Base-by-base conservation (phyloP, 352 stramenopile species). In the Pythium dissimile region DNA sequence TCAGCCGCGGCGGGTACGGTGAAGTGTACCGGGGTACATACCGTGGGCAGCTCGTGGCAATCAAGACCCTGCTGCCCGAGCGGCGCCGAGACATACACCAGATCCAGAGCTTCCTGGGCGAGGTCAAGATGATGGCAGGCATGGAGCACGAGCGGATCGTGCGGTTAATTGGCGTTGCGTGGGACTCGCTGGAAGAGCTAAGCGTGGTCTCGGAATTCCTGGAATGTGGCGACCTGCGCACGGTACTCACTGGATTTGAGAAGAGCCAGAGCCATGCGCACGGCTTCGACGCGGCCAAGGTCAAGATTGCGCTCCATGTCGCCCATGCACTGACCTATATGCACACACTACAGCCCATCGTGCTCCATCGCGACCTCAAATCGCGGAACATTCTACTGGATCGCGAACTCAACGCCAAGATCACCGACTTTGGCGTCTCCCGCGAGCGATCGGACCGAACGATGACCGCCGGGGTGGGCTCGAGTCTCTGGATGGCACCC, bases 81-180 rank as follows among this genome's bases (percentile, higher is more conserved):
- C 77, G 62, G 8, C 64, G 72, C 28, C 61, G 79, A 30, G 57
- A 84, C 41, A 80, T 81, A 56, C 66, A 54, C 35, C 66, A 85
- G 56, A 84, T 87, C 58, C 62, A 72, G 18, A 72, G 64, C 6
- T 70, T 87, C 10, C 67, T 83, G 7, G 61, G 54, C 8, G 80
- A 89, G 50, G 73, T 75, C 18, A 80, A 84, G 59, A 58, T 86
- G 35, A 77, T 86, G 64, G 66, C 75, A 2, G 70, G 60, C 26
- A 60, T 89, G 31, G 72, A 82, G n/a, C 80, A 89, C 56, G 73
- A 72, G 35, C 79, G 71, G 34, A 81, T 89, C 42, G 75, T 88
- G 4, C 58, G 53, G 18, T 86, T 89, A 28, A 69, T 88, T 18
- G 80, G 77, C 4, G 77, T 88, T 18, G 77, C 75, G 5, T 89